Conservation (phyloP, 2,329 filamentous ascomycete genomes). For the Aureobasidium leucospermi region DNA sequence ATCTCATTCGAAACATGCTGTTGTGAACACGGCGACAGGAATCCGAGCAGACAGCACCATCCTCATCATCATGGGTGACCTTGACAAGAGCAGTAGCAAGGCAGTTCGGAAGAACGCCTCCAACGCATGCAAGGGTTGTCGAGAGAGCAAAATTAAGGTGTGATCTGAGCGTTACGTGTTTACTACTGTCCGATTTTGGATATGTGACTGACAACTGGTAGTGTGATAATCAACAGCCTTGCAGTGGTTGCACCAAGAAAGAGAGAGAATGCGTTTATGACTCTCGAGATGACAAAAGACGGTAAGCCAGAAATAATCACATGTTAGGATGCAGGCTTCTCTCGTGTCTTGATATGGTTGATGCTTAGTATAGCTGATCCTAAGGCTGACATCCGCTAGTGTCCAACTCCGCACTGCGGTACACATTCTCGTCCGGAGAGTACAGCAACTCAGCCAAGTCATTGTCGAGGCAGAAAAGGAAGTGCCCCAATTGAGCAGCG, state of each 20-base stretch:
- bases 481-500: not conserved
- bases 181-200: not conserved
- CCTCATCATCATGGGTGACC: not conserved
- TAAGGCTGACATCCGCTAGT: not conserved
- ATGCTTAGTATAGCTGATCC: not conserved
- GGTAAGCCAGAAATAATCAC: conserved; percentile 14
- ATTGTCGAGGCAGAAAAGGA: conserved; percentile 10
- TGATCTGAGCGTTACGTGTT: not conserved
- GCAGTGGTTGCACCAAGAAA: conserved; percentile 21
- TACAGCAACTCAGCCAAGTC: conserved; percentile 8
- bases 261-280: conserved; percentile 23
- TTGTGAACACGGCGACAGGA: not conserved
- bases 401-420: conserved; percentile 7
- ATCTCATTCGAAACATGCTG: not conserved
- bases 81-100: not conserved
- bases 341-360: not conserved
- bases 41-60: not conserved
- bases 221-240: conserved; percentile 18
- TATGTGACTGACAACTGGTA: not conserved
- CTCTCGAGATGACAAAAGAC: conserved; percentile 24
- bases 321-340: too few relatives aligned
- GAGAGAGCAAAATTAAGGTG: conserved; percentile 18
- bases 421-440: not conserved
- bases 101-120: conserved; percentile 16
- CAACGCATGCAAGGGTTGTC: conserved; percentile 18